Base-by-base conservation (phyloP, 2,329 filamentous ascomycete genomes). In the Zymoseptoria tritici region DNA sequence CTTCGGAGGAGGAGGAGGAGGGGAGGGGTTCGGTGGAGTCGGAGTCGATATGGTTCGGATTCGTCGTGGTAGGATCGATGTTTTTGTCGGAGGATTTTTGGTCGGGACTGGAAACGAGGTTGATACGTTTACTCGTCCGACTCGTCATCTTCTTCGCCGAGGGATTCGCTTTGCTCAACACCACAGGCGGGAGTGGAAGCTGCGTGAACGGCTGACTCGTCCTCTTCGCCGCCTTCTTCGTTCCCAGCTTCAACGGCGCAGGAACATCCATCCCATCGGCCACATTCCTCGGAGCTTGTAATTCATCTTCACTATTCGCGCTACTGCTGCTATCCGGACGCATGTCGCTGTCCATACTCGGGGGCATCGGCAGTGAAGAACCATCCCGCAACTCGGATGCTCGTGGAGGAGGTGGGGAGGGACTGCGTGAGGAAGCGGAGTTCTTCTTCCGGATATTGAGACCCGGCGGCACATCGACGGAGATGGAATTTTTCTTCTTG, bases 381-480 rank as follows among this genome's bases (percentile, higher is more conserved):
- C 26, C 8, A 16, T 36, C 13, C 9, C 13, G 9, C 31, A 16
- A 5, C 3, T 9, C 31, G 9, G 31, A 36, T 13, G 4, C 9
- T 36, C 52, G 49, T 50, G 55, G 54, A n/a, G 55, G 52, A 46
- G 55, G 52, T 42, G 21, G 21, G 21, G 21, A 22, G 21, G 21
- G 21, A 22, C 21, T 22, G 21, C 21, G 21, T 4, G 21, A 22
- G 21, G 55, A 22, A 5, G 50, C 50, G 8, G 29, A 49, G 9
- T 49, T 36, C 52, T 29, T 53, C 20, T 59, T 56, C 21, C 57
- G 57, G 24, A 51, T 55, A 20, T 46, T 19, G 8, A 55, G 49
- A 8, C 22, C n/a, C 11, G 54, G 49, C 24, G 59, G 61, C 0
- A 55, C 16, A 16, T 55, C 56, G n/a, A 7, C n/a, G 31, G 54